These are phyloP conservation scores for Carex parvula DNA, from an alignment of 176 grass and related monocot genomes.

Conservation along the genomic window DNA sequence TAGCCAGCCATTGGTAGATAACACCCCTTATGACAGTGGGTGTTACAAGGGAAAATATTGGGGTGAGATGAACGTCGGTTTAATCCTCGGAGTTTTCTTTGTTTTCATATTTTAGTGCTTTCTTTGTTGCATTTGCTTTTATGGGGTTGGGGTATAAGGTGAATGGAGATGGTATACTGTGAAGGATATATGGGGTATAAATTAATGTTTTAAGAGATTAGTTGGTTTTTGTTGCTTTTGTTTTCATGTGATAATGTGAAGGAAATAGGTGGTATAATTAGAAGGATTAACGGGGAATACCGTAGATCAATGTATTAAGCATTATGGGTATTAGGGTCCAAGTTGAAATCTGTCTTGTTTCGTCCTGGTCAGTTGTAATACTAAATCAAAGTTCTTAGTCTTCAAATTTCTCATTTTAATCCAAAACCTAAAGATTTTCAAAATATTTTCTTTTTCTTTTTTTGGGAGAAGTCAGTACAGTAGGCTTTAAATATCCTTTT, in stretches of 20 bases:
- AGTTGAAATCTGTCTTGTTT: background rate
- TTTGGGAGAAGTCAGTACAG: no score
- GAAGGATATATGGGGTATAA: no score
- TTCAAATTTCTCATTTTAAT: background rate
- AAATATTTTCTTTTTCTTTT: no score
- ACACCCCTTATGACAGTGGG: conserved; percentile 72
- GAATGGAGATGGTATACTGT: background rate
- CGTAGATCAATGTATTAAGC: no score
- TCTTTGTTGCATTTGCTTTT: background rate
- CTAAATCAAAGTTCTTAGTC: background rate
- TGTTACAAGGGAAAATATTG: conserved; percentile 16
- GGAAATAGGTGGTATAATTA: no score
- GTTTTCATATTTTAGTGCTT: background rate
- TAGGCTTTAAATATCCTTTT: no score
- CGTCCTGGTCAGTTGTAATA: background rate
- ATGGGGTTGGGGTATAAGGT: background rate
- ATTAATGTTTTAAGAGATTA: no score
- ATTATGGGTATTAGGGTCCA: background rate
- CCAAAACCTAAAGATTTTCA: background rate
- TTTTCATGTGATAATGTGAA: no score
- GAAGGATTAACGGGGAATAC: no score
- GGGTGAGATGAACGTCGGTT: background rate
- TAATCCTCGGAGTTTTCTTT: background rate
- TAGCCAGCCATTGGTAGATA: conserved; percentile 63
- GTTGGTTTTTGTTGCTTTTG: no score